Evolutionary conservation across 441 rosid genomes (phyloP).

Genomic region (Breynia disticha): DNA sequence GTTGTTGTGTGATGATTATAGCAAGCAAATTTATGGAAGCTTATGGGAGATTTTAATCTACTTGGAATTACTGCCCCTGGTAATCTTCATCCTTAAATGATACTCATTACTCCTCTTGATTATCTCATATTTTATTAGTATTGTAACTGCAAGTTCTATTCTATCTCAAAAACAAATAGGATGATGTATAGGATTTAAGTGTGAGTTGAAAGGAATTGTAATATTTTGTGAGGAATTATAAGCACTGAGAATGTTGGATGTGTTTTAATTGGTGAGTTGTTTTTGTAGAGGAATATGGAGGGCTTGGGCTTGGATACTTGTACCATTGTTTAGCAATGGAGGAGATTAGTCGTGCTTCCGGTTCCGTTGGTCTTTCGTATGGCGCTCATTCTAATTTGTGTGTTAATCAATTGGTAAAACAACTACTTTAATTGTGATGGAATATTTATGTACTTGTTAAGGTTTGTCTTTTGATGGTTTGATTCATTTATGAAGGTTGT

Average conservation of each 20-base stretch:
- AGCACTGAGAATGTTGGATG: too few species aligned
- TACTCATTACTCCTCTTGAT: too few species aligned
- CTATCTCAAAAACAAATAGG: too few species aligned
- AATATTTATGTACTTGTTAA: not conserved
- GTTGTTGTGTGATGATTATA: constrained; percentile 17
- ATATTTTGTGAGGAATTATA: too few species aligned
- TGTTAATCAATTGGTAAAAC: constrained; percentile 80
- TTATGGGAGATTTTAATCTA: constrained; percentile 91
- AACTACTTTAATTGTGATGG: constrained; percentile 2
- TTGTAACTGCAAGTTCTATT: too few species aligned
- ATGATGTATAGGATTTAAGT: too few species aligned
- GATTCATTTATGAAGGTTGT: not conserved
- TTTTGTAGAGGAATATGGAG: constrained; percentile 76
- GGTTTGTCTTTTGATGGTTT: too few species aligned
- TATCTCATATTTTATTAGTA: too few species aligned
- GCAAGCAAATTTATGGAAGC: constrained; percentile 91
- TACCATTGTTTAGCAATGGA: constrained; percentile 92
- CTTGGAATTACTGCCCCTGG: constrained; percentile 93
- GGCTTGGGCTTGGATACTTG: constrained; percentile 93
- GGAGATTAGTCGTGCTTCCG: constrained; percentile 86
- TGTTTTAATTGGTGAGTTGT: too few species aligned
- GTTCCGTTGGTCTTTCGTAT: constrained; percentile 87
- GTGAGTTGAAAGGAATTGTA: too few species aligned
- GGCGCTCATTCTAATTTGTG: constrained; percentile 96
- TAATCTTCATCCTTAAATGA: constrained; percentile 11